Evolutionary conservation across 108 stramenopile genomes (phyloP).

Genomic region (Skeletonema grethae): DNA sequence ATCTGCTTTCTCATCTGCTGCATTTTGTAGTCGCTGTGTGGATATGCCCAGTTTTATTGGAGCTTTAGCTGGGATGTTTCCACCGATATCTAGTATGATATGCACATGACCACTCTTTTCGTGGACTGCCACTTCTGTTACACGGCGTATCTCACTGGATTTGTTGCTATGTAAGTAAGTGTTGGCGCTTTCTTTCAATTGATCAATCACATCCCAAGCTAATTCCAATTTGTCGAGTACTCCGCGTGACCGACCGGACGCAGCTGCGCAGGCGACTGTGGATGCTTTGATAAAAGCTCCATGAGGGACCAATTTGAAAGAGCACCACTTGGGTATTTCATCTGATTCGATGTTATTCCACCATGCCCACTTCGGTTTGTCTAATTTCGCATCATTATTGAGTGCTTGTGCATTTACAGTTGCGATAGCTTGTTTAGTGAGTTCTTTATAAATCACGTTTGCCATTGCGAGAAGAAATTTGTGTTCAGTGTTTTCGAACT

Average conservation of each 20-base stretch:
- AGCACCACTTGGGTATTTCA: constrained; percentile 40
- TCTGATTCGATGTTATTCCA: constrained; percentile 17
- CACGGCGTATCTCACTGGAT: background rate
- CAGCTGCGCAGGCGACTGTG: constrained; percentile 64
- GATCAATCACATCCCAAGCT: constrained; percentile 33
- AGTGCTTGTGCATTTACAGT: background rate
- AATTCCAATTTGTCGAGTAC: constrained; percentile 38
- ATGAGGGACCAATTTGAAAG: constrained; percentile 36
- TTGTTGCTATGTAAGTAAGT: background rate
- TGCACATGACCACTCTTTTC: constrained; percentile 56
- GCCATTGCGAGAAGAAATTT: constrained; percentile 19
- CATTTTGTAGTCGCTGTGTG: constrained; percentile 2
- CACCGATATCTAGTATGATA: constrained; percentile 22
- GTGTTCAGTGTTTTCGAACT: constrained; percentile 8
- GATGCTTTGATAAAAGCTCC: constrained; percentile 30
- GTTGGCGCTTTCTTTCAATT: constrained; percentile 17
- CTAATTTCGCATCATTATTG: background rate
- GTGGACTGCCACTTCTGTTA: constrained; percentile 24
- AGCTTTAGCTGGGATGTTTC: background rate
- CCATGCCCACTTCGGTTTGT: constrained; percentile 32
- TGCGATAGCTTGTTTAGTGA: constrained; percentile 25
- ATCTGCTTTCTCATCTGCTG: constrained; percentile 6
- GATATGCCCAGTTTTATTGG: background rate
- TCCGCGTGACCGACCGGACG: constrained; percentile 58
- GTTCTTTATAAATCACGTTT: constrained; percentile 20